Conservation (phyloP, 441 rosid species). For the Hura crepitans region DNA sequence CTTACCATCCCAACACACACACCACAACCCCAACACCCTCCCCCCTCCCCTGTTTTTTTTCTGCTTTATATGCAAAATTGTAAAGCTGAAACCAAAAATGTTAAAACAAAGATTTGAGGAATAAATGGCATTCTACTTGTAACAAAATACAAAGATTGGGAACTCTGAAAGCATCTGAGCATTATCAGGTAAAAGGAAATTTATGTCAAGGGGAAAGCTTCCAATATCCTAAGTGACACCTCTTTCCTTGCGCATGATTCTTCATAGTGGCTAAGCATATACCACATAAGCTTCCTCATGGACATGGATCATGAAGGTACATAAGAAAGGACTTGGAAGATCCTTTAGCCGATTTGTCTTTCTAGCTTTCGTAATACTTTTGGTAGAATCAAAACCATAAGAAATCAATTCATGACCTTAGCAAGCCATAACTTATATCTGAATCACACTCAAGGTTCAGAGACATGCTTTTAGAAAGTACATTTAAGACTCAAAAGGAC, state of each 20-base stretch:
- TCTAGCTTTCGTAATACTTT: neutral
- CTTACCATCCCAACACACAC: neutral
- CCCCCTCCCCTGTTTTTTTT: neutral
- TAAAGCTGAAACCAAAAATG: neutral
- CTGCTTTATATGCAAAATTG: neutral
- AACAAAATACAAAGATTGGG: neutral
- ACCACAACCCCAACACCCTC: neutral
- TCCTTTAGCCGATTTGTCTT: neutral
- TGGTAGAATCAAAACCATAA: neutral
- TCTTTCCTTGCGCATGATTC: too few relatives aligned
- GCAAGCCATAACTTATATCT: neutral
- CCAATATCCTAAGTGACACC: neutral
- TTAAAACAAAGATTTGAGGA: neutral
- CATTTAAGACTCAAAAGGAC: neutral
- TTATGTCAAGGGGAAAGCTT: neutral
- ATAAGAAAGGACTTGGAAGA: neutral
- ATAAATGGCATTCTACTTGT: neutral
- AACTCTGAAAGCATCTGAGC: neutral
- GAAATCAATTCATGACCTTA: neutral
- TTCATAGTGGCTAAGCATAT: neutral
- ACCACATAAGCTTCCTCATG: neutral
- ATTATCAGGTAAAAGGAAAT: neutral
- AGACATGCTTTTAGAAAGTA: neutral
- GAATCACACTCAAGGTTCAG: neutral
- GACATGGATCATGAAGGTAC: neutral